Base-by-base conservation (phyloP, 2,329 filamentous ascomycete species). In the Talaromyces pinophilus region DNA sequence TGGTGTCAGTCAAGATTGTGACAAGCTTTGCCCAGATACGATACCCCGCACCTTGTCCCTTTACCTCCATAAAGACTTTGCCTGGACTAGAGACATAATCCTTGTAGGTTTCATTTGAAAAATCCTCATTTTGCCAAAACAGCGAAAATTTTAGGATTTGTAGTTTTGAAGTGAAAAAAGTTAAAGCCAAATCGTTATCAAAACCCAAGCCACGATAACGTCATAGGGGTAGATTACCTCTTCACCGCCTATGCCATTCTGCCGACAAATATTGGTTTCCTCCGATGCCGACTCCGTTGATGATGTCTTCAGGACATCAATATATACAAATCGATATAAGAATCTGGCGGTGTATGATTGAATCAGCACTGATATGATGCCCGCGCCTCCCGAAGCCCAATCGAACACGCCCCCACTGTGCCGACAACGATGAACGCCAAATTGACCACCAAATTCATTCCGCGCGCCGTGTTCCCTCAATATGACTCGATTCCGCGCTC, bases 401-500 rank as follows among this genome's bases (percentile, higher is more conserved):
- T 25, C 25, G n/a, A 59, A 30, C 35, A 28, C 25, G 40, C 40
- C n/a, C 15, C 30, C 28, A 38, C 22, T 38, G 28, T 28, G 28
- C 28, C 62, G 38, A 59, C 52, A 59, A 64, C 62, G 62, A 67
- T 67, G 66, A 55, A 59, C 59, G 22, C 63, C 59, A 73, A 76
- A 48, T 96, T 67, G 66, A 55, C 66, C 59, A 17, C 63, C 59
- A 73, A 76, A 46, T 96, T 98, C 80, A 78, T 90, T 50, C 92
- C 95, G 30, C 92, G 94, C 72, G 78, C 83, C 70, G 80, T 82
- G 63, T 98, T 96, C 78, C 88, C 90, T 46, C 82, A 88, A 52
- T 90, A 94, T 73, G 82, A 84, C 64, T 90, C 89, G 62, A 89
- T 98, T 68, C 90, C 91, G 46, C 89, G 92, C 70, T 95, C 94